phyloP scores from a whole-genome alignment of 1,284 basidiomycete genomes.

The Moesziomyces antarcticus region DNA sequence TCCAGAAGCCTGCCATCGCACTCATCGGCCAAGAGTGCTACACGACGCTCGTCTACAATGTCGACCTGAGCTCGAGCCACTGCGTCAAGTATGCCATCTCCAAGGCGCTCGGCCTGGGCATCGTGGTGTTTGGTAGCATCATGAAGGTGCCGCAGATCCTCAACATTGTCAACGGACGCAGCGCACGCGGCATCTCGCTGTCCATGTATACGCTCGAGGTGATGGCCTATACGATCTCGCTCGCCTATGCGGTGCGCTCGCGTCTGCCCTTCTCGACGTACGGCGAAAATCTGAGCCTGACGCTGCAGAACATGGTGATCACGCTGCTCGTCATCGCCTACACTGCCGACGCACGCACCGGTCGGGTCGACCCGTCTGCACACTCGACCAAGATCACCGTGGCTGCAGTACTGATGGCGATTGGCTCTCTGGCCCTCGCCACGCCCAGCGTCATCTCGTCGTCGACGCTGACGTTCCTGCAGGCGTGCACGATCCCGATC shows the following conservation, averaged over 20 bases:
- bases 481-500: conserved; percentile 65
- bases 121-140: conserved; percentile 90
- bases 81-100: conserved; percentile 92
- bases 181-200: conserved; percentile 82
- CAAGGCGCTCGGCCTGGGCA: conserved; percentile 90
- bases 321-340: conserved; percentile 61
- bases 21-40: conserved; percentile 89
- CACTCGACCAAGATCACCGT: conserved; percentile 39
- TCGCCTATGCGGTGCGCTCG: conserved; percentile 82
- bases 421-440: conserved; percentile 73
- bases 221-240: conserved; percentile 83
- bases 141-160: conserved; percentile 91
- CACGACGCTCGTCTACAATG: conserved; percentile 85
- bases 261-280: conserved; percentile 93
- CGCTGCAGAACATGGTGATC: conserved; percentile 67
- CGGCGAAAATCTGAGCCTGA: conserved; percentile 71
- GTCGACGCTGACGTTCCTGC: conserved; percentile 50
- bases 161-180: conserved; percentile 73
- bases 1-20: conserved; percentile 81
- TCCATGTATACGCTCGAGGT: conserved; percentile 74
- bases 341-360: conserved; percentile 38
- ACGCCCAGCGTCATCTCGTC: conserved; percentile 52
- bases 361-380: conserved; percentile 44
- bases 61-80: conserved; percentile 81
- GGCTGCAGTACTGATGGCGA: conserved; percentile 87